Percentiles rank a stretch among this genome's conserved stretches.
These are phyloP conservation scores for Pythium grandisporangium DNA, from an alignment of 352 stramenopile species.

Conservation along the genomic window DNA sequence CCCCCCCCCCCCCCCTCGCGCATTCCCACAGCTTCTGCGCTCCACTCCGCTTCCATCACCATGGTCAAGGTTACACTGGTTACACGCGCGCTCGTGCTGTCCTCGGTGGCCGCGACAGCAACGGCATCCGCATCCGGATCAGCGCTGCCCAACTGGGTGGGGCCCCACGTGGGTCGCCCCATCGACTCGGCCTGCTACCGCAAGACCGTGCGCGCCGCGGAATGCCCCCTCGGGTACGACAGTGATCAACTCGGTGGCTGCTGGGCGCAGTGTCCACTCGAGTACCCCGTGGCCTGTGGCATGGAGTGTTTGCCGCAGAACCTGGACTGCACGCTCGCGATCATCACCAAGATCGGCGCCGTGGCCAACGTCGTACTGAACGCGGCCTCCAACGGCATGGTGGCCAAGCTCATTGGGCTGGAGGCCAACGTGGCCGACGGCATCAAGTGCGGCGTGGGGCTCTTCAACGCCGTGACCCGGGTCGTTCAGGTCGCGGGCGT, in stretches of 20 bases:
- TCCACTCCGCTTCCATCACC: too few species aligned
- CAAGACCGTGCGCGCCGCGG: constrained; percentile 11
- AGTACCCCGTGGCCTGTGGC: constrained; percentile 24
- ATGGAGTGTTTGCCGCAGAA: constrained; percentile 30
- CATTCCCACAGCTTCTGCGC: too few species aligned
- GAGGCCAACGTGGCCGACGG: constrained; percentile 28
- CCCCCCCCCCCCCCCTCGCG: too few species aligned
- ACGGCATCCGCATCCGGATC: too few species aligned
- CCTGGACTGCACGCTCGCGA: constrained; percentile 21
- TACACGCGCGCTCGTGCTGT: neutral
- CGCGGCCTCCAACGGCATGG: constrained; percentile 35
- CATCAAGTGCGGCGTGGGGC: constrained; percentile 35
- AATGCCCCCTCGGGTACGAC: constrained; percentile 10
- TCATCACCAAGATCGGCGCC: neutral
- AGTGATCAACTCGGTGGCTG: constrained; percentile 2
- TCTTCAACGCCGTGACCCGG: constrained; percentile 35
- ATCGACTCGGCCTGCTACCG: constrained; percentile 13
- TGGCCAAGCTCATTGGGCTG: constrained; percentile 27
- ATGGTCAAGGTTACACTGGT: too few species aligned
- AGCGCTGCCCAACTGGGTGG: constrained; percentile 10
- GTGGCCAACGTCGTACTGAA: constrained; percentile 15
- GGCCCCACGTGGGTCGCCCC: constrained; percentile 8
- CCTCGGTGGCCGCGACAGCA: neutral
- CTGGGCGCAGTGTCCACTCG: constrained; percentile 11
- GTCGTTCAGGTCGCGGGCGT: constrained; percentile 15